phyloP scores from a whole-genome alignment of 352 stramenopile species.

The Phytophthora crassamura region DNA sequence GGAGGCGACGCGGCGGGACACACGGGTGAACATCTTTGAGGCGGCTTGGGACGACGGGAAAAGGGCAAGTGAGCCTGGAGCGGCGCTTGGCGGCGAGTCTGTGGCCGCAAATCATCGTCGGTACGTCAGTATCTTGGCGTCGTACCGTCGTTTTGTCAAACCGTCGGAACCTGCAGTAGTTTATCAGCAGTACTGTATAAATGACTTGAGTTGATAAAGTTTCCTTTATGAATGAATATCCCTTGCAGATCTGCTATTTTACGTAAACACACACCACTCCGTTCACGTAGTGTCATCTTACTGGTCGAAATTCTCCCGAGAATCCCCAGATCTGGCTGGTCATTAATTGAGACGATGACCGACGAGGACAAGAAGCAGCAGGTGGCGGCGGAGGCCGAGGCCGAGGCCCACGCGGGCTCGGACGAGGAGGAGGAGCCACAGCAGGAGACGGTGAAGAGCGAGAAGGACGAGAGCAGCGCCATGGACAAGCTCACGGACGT shows the following conservation, averaged over 20 bases:
- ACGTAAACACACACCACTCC: too few relatives aligned
- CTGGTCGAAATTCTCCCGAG: constrained; percentile 22
- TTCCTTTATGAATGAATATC: not conserved
- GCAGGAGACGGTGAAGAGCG: constrained; percentile 71
- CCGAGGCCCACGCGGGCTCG: constrained; percentile 37
- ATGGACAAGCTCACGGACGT: constrained; percentile 88
- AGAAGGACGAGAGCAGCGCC: constrained; percentile 82
- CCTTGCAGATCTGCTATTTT: not conserved
- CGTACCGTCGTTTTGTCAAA: constrained; percentile 12
- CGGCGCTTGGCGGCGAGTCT: constrained; percentile 17
- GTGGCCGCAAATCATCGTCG: constrained; percentile 25
- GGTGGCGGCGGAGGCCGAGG: constrained; percentile 24
- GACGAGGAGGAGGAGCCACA: constrained; percentile 72
- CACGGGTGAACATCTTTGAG: constrained; percentile 71
- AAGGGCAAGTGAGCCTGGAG: constrained; percentile 43
- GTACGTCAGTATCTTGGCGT: constrained; percentile 34
- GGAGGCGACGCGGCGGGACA: constrained; percentile 67
- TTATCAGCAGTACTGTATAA: not conserved
- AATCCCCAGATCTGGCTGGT: constrained; percentile 13
- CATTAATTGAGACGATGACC: constrained; percentile 25
- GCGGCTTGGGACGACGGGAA: constrained; percentile 27
- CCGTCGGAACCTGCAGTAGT: constrained; percentile 3
- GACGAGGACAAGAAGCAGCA: constrained; percentile 48
- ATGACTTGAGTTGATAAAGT: not conserved
- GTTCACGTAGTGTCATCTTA: not conserved